Percentiles rank a stretch among this genome's conserved stretches.
These are phyloP conservation scores for Alternaria metachromatica DNA, from an alignment of 2,329 filamentous ascomycete species.

Conservation along the genomic window DNA sequence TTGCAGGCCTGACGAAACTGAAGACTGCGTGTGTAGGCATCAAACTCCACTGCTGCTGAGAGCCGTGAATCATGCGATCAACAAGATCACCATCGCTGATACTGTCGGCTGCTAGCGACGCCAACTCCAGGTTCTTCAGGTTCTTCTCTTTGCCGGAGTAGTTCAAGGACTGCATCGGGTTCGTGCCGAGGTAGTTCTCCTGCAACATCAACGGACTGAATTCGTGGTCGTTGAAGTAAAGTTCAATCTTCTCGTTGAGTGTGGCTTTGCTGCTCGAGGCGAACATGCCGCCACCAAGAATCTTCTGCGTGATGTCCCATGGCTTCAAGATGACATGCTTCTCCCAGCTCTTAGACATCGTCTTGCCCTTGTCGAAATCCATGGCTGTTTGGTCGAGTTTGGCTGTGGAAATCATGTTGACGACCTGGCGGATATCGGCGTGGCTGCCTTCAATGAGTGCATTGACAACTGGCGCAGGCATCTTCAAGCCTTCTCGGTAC, in stretches of 20 bases:
- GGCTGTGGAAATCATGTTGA: conserved; percentile 96
- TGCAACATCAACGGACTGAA: conserved; percentile 98
- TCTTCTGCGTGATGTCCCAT: conserved; percentile 96
- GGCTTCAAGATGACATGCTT: conserved; percentile 96
- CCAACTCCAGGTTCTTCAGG: conserved; percentile 83
- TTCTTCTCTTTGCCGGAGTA: conserved; percentile 72
- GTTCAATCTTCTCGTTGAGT: conserved; percentile 95
- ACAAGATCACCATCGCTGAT: conserved; percentile 97
- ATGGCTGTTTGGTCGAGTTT: conserved; percentile 85
- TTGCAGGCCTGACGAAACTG: conserved; percentile 90
- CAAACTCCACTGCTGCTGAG: conserved; percentile 96
- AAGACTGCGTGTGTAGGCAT: conserved; percentile 98
- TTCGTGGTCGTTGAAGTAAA: conserved; percentile 99
- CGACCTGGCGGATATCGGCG: conserved; percentile 95
- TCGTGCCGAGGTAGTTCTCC: conserved; percentile 92
- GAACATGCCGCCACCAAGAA: conserved; percentile 88
- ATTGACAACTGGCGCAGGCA: conserved; percentile 83
- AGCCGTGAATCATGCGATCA: conserved; percentile 97
- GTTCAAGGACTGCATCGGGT: conserved; percentile 69
- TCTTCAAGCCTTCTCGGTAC: conserved; percentile 86
- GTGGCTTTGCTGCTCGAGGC: conserved; percentile 81
- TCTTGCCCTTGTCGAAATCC: conserved; percentile 84
- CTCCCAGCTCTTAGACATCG: conserved; percentile 98
- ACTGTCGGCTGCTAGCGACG: conserved; percentile 87
- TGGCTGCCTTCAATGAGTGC: conserved; percentile 94